phyloP scores from a whole-genome alignment of 2,329 filamentous ascomycete species.

The Uncinocarpus reesii region DNA sequence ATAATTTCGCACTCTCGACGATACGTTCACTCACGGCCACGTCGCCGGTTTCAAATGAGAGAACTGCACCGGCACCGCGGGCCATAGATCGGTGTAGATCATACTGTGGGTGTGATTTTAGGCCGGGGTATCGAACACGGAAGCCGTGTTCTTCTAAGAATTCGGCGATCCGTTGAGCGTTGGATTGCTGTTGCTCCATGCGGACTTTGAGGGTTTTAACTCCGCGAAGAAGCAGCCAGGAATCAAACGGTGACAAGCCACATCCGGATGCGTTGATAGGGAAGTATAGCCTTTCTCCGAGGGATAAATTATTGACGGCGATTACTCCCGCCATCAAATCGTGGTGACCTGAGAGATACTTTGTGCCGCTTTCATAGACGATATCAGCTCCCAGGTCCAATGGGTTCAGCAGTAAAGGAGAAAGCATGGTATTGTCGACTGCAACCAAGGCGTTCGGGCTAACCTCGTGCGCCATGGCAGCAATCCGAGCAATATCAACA shows the following conservation, averaged over 20 bases:
- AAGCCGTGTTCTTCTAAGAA: constrained; percentile 89
- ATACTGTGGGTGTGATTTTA: constrained; percentile 93
- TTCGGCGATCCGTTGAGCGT: constrained; percentile 79
- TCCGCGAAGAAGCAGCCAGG: constrained; percentile 86
- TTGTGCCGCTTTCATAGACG: constrained; percentile 94
- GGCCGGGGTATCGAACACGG: constrained; percentile 85
- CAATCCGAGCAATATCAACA: constrained; percentile 76
- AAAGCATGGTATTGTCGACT: constrained; percentile 98
- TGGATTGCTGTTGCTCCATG: constrained; percentile 96
- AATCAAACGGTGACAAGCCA: constrained; percentile 87
- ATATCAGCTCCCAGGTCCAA: constrained; percentile 91
- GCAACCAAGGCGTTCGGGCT: constrained; percentile 74
- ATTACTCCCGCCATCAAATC: constrained; percentile 98
- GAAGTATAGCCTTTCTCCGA: constrained; percentile 89
- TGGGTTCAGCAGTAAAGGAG: constrained; percentile 84
- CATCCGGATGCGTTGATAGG: constrained; percentile 95
- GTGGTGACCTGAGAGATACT: constrained; percentile 95
- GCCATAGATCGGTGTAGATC: constrained; percentile 94
- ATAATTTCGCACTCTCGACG: constrained; percentile 82
- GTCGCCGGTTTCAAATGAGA: constrained; percentile 93
- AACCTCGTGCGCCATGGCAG: constrained; percentile 61
- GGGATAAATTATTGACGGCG: constrained; percentile 68
- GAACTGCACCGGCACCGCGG: constrained; percentile 81
- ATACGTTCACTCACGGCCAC: constrained; percentile 75
- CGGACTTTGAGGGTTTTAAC: constrained; percentile 94